Base-by-base conservation (phyloP, 805 yeast genomes). In the Candida anglica region DNA sequence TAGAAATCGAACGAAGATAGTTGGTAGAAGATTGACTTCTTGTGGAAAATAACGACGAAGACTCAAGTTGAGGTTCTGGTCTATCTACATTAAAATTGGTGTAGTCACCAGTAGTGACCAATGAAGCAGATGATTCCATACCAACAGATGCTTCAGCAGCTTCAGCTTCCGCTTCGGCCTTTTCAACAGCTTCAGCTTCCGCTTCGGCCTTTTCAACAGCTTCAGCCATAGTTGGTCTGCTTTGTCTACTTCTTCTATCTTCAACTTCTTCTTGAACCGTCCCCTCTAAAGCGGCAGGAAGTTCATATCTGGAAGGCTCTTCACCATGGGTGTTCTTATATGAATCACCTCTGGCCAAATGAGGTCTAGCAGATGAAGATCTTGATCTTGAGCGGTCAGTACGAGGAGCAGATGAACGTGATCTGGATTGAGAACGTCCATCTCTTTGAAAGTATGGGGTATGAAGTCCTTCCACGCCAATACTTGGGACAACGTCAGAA, bases 311-410 rank as follows among this genome's bases (percentile, higher is more conserved):
- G 13, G 63, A 48, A 19, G 71, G 75, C 32, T 69, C 68, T 30
- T 69, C 72, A 11, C 57, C 56, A 31, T 69, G 64, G 8, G 78
- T 75, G 46, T 74, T 72, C 46, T 80, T 84, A 51, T 82, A 82
- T 1, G 88, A 78, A 42, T 81, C 89, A 23, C 91, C 93, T 40
- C 84, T 68, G 2, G 91, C 89, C 47, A 83, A 64, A 56, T 81
- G 86, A 1, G 88, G 87, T 37, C 52, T 43, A 3, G 46, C 41
- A 6, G 54, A 39, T 16, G 44, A 27, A 9, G 65, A 52, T 24
- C 60, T 42, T 2, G 56, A 46, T 9, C 59, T 41, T 3, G 56
- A 44, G 7, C 58, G 41, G 17, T 34, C 35, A 18, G 38, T 23
- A 3, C 50, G 32, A 3, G 39, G 29, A 6, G 44, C 41, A 6